Base-by-base conservation (phyloP, 169 alveolate species). In the Babesia caballi region DNA sequence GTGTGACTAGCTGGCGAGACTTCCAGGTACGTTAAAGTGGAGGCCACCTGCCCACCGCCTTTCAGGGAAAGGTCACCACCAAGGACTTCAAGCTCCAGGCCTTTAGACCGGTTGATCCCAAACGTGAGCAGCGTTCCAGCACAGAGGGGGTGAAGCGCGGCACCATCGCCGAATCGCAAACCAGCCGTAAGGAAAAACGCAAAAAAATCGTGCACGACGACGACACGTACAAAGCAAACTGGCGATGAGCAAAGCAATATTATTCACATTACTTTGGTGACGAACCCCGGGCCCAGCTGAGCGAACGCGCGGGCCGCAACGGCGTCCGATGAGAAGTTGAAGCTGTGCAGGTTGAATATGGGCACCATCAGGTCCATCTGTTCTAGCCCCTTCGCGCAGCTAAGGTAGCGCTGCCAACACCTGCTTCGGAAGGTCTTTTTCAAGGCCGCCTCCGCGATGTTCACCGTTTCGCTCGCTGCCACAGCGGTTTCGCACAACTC, bases 1-100 rank as follows among this genome's bases (percentile, higher is more conserved):
- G 93, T 35, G 91, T 88, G 51, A 84, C 83, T 38, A 84, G 83
- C 51, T 88, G 93, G 93, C 66, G 84, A 27, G 32, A 49, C 46
- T 84, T 82, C 82, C 89, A 84, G 82, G 86, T 77, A 67, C 12
- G 23, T 35, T 8, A 7, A 6, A 6, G 1, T 7, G 1, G 3
- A 17, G n/a, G 32, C 25, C 9, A 6, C 32, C 21, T 15, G 9
- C 17, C 21, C 25, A 28, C 2, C 1, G 3, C 7, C 21, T 25
- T 5, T 4, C 30, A 71, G 82, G 61, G 74, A 28, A 75, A 86
- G 61, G 85, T 70, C 42, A 47, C 53, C 14, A 66, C 84, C 50
- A 77, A 71, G 66, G 89, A 82, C 59, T 76, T 77, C 54, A 86
- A 86, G 66, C 70, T 86, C 46, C 76, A 54, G 51, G 59, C 88